Evolutionary conservation across 1,139 yeast genomes (phyloP), one percentile per base, ranked within the genome.

Genomic region (Pichia sp.): DNA sequence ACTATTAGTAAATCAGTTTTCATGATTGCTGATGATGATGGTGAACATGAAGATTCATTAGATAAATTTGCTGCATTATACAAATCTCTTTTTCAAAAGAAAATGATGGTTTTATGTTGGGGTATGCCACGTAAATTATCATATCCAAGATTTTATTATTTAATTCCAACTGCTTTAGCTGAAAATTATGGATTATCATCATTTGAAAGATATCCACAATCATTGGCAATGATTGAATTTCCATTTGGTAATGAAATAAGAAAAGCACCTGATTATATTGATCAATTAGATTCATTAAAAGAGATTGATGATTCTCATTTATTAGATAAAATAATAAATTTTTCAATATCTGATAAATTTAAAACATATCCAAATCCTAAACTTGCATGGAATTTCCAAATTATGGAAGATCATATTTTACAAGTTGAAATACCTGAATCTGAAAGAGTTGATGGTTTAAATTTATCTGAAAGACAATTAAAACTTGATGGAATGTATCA

Each of bases 191-290:
- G 35, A 2, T 18, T 18, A 18, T n/a, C 39, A 27, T 11, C 35
- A 1, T 30, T 39, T 40, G 42, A 30, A 3, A 42, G 25, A 1
- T 59, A 61, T 36, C 84, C 85, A 0, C 79, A 82, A 55, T 89
- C 89, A 0, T 79, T 85, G 54, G 74, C 81, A 41, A 64, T 85
- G 47, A 67, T 79, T 18, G 68, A 73, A 44, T 52, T 81, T n/a
- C 90, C 92, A 0, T 81, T 78, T 72, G 61, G 78, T 28, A 86
- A 83, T 54, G 86, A 83, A 59, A 66, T 83, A 2, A 65, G 92
- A 48, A 67, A 66, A 36, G 64, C 80, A 7, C 79, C 90, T 68
- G 25, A 60, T 49, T 54, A 60, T 38, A 26, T 61, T 2, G 42
- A 50, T 4, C 46, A 50, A n/a, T 40, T 48, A 7, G 49, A 49